phyloP scores from a whole-genome alignment of 1,139 yeast genomes.

The Chernovozyma sophiae-reginae region DNA sequence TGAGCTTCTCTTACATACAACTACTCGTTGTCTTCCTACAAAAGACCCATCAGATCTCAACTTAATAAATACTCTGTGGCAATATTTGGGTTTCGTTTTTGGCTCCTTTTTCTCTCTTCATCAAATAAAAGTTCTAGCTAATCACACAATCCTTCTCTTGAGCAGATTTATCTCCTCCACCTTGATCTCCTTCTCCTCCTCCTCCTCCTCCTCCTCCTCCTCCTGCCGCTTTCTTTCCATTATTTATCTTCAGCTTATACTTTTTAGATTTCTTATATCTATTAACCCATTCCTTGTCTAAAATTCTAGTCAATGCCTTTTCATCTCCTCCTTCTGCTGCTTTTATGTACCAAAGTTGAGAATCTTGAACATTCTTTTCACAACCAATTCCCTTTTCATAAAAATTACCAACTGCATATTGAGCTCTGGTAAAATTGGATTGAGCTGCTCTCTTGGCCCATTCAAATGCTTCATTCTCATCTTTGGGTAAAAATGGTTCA shows the following conservation, averaged over 20 bases:
- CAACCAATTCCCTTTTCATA: conserved; percentile 89
- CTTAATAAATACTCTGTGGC: too few species aligned
- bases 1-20: too few species aligned
- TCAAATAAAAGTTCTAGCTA: background rate
- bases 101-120: background rate
- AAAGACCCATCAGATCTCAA: too few species aligned
- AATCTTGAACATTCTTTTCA: conserved; percentile 49
- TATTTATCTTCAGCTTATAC: conserved; percentile 16
- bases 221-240: background rate
- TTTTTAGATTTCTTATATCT: conserved; percentile 27
- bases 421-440: conserved; percentile 74
- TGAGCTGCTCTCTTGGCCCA: conserved; percentile 91
- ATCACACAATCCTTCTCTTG: conserved; percentile 45
- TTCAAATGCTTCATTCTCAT: conserved; percentile 84
- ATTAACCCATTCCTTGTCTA: conserved; percentile 29
- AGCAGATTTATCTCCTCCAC: conserved; percentile 13
- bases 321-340: conserved; percentile 76
- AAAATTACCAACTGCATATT: conserved; percentile 81
- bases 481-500: conserved; percentile 73
- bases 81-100: background rate
- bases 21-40: background rate
- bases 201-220: background rate
- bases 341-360: conserved; percentile 69
- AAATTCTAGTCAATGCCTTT: conserved; percentile 47
- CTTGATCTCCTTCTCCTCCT: background rate